phyloP scores from a whole-genome alignment of 2,329 filamentous ascomycete species.

The Pseudocercospora musae region DNA sequence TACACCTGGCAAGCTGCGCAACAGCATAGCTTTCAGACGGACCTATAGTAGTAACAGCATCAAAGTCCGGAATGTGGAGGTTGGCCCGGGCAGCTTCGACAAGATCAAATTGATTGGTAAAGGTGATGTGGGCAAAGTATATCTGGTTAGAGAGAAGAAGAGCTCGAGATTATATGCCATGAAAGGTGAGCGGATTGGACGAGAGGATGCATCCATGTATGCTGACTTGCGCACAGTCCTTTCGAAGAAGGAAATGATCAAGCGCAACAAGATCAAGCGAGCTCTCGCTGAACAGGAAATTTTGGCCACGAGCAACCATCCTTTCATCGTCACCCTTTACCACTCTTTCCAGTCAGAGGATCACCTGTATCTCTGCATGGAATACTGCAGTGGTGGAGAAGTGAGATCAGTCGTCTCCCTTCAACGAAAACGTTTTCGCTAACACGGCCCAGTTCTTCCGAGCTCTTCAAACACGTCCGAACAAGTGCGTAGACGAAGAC shows the following conservation, averaged over 20 bases:
- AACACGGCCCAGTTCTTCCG: constrained; percentile 67
- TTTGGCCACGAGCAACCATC: constrained; percentile 95
- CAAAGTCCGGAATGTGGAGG: constrained; percentile 95
- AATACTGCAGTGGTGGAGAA: constrained; percentile 97
- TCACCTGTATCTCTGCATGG: constrained; percentile 98
- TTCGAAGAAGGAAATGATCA: constrained; percentile 99
- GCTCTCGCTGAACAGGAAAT: constrained; percentile 97
- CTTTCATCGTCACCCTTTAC: constrained; percentile 97
- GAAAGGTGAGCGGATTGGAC: constrained; percentile 66
- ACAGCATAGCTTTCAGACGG: constrained; percentile 74
- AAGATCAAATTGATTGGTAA: constrained; percentile 99
- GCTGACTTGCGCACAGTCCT: constrained; percentile 60
- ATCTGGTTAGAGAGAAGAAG: constrained; percentile 97
- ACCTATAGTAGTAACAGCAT: constrained; percentile 99
- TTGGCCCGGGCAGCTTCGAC: constrained; percentile 92
- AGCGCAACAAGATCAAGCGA: constrained; percentile 99
- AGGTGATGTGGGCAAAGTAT: constrained; percentile 97
- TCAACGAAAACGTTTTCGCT: neutral
- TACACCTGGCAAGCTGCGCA: constrained; percentile 62
- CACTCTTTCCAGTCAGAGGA: constrained; percentile 99
- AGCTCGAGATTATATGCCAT: constrained; percentile 92
- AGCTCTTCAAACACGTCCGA: constrained; percentile 89
- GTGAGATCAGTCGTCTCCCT: neutral
- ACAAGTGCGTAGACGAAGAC: constrained; percentile 95
- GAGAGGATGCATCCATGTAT: neutral